Evolutionary conservation across 2,329 filamentous ascomycete species (phyloP), one percentile per base, ranked within the genome.

Genomic region (Penicillium sp.): DNA sequence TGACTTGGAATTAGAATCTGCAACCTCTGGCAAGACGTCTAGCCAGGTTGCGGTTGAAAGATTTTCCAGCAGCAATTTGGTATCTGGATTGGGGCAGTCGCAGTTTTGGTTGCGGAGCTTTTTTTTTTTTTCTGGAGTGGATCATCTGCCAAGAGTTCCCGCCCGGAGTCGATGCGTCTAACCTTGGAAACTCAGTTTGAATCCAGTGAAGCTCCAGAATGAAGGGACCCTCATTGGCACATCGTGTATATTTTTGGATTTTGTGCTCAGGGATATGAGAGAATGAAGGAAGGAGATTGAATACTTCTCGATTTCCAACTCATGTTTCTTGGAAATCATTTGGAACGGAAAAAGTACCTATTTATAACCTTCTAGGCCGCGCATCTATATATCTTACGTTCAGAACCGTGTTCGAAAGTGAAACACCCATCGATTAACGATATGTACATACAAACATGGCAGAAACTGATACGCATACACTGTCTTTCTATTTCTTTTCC

Each of bases 401-500:
- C 9, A 13, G 25, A 27, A 4, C 5, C n/a, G 6, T 27, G n/a
- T 31, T 18, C 15, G 31, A 31, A 9, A 15, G 14, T 25, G 32
- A 44, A 44, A 45, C 37, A 39, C 41, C 18, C 45, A 46, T 54
- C 45, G 47, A 53, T 52, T 54, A 50, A 48, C 44, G 51, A 58
- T 54, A 50, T 56, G 54, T 65, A 65, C 62, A 60, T 64, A 64
- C 59, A 64, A 51, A 57, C 50, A 60, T 56, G 54, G 54, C 52
- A 52, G 50, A 45, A 57, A 57, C 41, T 54, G 53, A 55, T 61
- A 56, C 55, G 54, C 52, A 49, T 61, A 63, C 64, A 66, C 50
- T 44, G 37, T 41, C 41, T 37, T 45, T 61, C 70, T 87, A 90
- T 74, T 95, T 95, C 82, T 95, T 94, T 56, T 84, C 78, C 69